Evolutionary conservation across 225 moss, liverwort and hornwort genomes (phyloP).

Genomic region (Physcomitrellopsis africana): DNA sequence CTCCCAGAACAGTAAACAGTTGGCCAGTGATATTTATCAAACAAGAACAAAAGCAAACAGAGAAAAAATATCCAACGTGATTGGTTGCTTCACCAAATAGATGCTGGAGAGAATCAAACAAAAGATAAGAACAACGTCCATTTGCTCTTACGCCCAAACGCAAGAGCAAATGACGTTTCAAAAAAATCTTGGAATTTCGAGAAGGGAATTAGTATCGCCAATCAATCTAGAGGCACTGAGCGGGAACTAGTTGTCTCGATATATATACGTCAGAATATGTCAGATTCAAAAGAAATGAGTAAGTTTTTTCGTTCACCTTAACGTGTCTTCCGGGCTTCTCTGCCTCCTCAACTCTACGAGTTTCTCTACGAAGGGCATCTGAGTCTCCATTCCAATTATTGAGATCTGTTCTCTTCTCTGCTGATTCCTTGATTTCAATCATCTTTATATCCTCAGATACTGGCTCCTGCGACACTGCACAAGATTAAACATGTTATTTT

Average conservation of each 20-base stretch:
- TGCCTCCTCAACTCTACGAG: conserved; percentile 30
- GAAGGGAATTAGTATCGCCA: neutral
- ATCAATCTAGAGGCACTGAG: no score
- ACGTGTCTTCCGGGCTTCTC: conserved; percentile 39
- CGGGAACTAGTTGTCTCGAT: no score
- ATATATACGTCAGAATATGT: neutral
- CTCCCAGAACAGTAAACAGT: conserved; percentile 28
- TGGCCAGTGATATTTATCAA: conserved; percentile 16
- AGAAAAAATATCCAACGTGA: neutral
- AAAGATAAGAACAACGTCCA: neutral
- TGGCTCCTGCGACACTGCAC: conserved; percentile 46
- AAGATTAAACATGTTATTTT: conserved; percentile 30
- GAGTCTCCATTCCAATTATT: conserved; percentile 18
- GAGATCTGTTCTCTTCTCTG: conserved; percentile 25
- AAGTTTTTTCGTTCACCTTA: conserved; percentile 35
- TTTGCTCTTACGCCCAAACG: neutral
- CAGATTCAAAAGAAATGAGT: neutral
- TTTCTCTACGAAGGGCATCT: conserved; percentile 28
- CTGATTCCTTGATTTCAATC: conserved; percentile 28
- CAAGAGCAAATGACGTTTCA: neutral
- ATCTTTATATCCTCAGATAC: conserved; percentile 25
- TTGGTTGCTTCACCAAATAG: neutral
- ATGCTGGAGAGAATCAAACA: conserved; percentile 5
- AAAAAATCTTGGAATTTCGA: neutral
- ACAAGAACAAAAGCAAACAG: conserved; percentile 1